Conservation (phyloP, 1,139 yeast species). For the Lodderomyces theae region DNA sequence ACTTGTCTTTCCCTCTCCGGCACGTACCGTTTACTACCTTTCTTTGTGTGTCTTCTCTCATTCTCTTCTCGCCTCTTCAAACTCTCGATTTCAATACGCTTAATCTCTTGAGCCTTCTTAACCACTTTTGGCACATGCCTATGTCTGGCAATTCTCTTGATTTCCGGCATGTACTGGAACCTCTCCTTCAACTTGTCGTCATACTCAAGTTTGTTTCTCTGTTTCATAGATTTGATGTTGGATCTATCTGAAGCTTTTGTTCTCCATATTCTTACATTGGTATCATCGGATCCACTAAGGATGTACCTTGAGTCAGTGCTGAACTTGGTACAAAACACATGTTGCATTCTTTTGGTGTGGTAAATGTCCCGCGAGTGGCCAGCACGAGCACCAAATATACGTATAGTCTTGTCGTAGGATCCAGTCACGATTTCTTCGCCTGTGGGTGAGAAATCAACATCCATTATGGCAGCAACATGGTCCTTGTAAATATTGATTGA, state of each 20-base stretch:
- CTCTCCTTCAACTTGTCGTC: slow-evolving; percentile 89
- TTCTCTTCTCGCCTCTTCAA: slow-evolving; percentile 80
- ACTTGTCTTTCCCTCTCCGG: slow-evolving; percentile 85
- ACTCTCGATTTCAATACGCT: slow-evolving; percentile 67
- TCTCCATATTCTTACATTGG: slow-evolving; percentile 93
- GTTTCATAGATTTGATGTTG: slow-evolving; percentile 74
- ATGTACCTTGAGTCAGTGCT: slow-evolving; percentile 88
- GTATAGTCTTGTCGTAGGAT: slow-evolving; percentile 87
- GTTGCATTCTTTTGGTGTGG: slow-evolving; percentile 97
- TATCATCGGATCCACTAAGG: slow-evolving; percentile 91
- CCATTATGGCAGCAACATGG: slow-evolving; percentile 95
- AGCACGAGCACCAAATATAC: slow-evolving; percentile 70
- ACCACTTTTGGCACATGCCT: slow-evolving; percentile 86
- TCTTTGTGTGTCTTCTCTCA: slow-evolving; percentile 72
- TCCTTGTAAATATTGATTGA: slow-evolving; percentile 87
- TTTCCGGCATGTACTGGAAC: slow-evolving; percentile 95
- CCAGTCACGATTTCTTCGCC: slow-evolving; percentile 97
- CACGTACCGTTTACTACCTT: slow-evolving; percentile 62
- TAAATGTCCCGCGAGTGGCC: slow-evolving; percentile 95
- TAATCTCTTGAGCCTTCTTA: slow-evolving; percentile 86
- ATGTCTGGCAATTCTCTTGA: slow-evolving; percentile 83
- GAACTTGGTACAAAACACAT: slow-evolving; percentile 77
- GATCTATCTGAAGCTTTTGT: slow-evolving; percentile 81
- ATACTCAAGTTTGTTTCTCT: slow-evolving; percentile 82
- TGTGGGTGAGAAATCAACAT: slow-evolving; percentile 92